Evolutionary conservation across 805 yeast genomes (phyloP).

Genomic region (Zygosaccharomyces lentus): DNA sequence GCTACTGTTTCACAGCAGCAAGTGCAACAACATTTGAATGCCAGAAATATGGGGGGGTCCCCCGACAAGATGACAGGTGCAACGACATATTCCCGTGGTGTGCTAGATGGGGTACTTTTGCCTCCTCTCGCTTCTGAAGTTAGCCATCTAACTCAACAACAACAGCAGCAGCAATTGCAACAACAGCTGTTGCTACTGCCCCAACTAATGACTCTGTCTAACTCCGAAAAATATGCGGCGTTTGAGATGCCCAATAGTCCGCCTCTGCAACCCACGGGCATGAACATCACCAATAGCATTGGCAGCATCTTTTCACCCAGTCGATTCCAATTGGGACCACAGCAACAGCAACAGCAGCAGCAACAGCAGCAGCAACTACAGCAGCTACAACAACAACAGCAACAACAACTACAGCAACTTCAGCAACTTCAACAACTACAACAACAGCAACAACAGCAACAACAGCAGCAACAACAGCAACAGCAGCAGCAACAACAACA

Average conservation of each 20-base stretch:
- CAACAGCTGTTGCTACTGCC: constrained; percentile 29
- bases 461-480: constrained; percentile 21
- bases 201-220: constrained; percentile 30
- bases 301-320: constrained; percentile 26
- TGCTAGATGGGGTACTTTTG: constrained; percentile 20
- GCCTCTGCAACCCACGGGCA: constrained; percentile 21
- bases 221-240: constrained; percentile 27
- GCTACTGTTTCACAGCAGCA: not conserved
- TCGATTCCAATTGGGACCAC: constrained; percentile 20
- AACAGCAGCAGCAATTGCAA: constrained; percentile 25
- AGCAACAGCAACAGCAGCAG: constrained; percentile 25
- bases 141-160: constrained; percentile 15
- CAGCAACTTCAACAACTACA: constrained; percentile 8
- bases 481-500: constrained; percentile 20
- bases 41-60: constrained; percentile 4
- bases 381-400: constrained; percentile 20
- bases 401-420: constrained; percentile 13
- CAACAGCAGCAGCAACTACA: constrained; percentile 22
- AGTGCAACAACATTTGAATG: constrained; percentile 1
- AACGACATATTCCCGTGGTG: constrained; percentile 6
- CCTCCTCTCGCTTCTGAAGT: constrained; percentile 26
- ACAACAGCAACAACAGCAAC: constrained; percentile 26
- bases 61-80: constrained; percentile 9
- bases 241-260: constrained; percentile 21
- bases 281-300: constrained; percentile 28